Evolutionary conservation across 441 rosid species (phyloP), one percentile per base, ranked within the genome.

Genomic region (Adansonia rubrostipa): DNA sequence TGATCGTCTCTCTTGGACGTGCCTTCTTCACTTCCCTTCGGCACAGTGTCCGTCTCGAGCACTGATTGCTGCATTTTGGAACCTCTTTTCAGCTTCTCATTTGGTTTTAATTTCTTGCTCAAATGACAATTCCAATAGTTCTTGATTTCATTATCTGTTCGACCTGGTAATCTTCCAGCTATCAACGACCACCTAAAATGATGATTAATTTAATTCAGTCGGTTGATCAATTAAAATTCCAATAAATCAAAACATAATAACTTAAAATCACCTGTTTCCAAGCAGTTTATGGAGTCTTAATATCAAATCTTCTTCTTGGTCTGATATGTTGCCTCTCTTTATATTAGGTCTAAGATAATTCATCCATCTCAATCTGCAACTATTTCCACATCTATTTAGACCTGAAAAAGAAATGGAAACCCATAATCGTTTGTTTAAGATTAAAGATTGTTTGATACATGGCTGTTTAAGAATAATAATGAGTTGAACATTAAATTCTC

Each of bases 311-410:
- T 88, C 89, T 84, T 85, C 89, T 81, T 84, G 88, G 69, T 85
- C 86, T 67, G 89, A 86, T 47, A 85, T 88, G 69, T 82, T 80
- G 72, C 87, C 88, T 81, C 87, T 86, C 74, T 88, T 85, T 78
- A 86, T 88, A 19, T 88, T 85, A 11, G 89, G 88, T 76, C 87
- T 84, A 22, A 86, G 86, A 75, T 88, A 88, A 80, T 87, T 86
- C 83, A 88, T 81, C 89, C 91, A 88, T 79, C 91, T 83, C 51
- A 88, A 69, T 36, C 89, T 78, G 81, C 88, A 86, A 42, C 88
- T 86, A 79, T 88, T 88, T 10, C 88, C 89, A 75, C 88, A 80
- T 80, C 86, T 81, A 20, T 78, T 75, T 1, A 86, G 80, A 73
- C 87, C 88, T 88, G 73, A 80, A 56, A 24, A 36, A 36, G 47